Percentiles rank a stretch among this genome's conserved stretches.
Conservation (phyloP, 202 grass and related monocot species). For the Elaeis oleifera region DNA sequence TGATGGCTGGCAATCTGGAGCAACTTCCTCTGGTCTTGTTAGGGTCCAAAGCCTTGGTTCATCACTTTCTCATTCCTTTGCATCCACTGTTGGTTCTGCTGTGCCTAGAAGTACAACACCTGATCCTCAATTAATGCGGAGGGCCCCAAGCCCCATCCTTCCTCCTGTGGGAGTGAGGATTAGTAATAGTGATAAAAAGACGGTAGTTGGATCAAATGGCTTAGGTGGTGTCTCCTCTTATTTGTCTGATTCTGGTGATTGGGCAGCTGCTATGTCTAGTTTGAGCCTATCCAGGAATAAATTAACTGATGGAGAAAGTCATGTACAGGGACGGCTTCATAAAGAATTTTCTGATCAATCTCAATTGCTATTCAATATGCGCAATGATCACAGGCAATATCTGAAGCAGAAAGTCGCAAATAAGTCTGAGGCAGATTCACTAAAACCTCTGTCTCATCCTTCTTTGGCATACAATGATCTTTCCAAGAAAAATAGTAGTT, state of each 20-base stretch:
- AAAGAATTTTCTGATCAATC: slow-evolving; percentile 1
- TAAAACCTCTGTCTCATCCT: not conserved
- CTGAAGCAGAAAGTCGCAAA: not conserved
- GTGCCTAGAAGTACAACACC: slow-evolving; percentile 24
- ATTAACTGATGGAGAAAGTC: slow-evolving; percentile 25
- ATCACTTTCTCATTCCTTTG: slow-evolving; percentile 19
- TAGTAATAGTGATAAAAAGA: slow-evolving; percentile 26
- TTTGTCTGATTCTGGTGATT: slow-evolving; percentile 21
- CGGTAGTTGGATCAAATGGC: slow-evolving; percentile 6
- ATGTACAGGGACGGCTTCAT: slow-evolving; percentile 5
- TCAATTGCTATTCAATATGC: slow-evolving; percentile 37
- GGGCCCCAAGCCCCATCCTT: slow-evolving; percentile 26
- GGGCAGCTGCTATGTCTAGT: slow-evolving; percentile 41
- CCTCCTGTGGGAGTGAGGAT: slow-evolving; percentile 32
- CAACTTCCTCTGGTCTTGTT: slow-evolving; percentile 2
- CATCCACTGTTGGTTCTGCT: slow-evolving; percentile 17
- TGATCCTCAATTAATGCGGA: slow-evolving; percentile 25
- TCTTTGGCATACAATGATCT: slow-evolving; percentile 1
- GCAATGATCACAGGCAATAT: not conserved
- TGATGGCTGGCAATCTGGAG: slow-evolving; percentile 30
- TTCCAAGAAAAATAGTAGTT: not conserved
- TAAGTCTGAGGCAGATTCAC: not conserved
- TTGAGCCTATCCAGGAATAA: slow-evolving; percentile 38
- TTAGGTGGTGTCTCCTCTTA: not conserved
- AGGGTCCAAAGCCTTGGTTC: slow-evolving; percentile 27